These are phyloP conservation scores for Eustoma russellianum DNA, from an alignment of 257 asterid genomes.

Conservation along the genomic window DNA sequence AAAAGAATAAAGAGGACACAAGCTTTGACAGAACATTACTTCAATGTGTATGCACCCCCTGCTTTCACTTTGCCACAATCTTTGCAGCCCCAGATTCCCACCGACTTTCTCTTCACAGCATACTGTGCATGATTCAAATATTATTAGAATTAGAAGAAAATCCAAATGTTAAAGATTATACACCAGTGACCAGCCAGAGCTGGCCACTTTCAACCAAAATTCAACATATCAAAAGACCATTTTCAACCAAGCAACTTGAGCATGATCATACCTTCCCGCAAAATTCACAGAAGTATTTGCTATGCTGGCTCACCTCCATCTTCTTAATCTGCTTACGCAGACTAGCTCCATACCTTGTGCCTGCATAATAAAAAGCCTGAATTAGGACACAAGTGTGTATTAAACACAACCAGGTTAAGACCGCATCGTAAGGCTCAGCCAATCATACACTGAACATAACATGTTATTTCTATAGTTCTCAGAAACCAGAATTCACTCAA, in stretches of 20 bases:
- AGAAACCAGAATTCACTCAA: too few relatives aligned
- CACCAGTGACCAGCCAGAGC: too few relatives aligned
- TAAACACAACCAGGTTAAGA: too few relatives aligned
- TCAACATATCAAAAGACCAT: not conserved
- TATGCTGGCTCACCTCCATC: slow-evolving; percentile 46
- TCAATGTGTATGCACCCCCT: slow-evolving; percentile 43
- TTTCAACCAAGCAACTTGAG: too few relatives aligned
- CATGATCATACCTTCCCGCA: slow-evolving; percentile 40
- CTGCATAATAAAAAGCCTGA: slow-evolving; percentile 9
- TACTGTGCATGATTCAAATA: slow-evolving; percentile 14
- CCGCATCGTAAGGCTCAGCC: too few relatives aligned
- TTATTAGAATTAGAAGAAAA: not conserved
- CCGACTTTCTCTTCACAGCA: slow-evolving; percentile 40
- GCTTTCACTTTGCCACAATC: slow-evolving; percentile 48
- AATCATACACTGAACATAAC: too few relatives aligned
- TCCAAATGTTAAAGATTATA: not conserved
- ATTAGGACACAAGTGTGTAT: too few relatives aligned
- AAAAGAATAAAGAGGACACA: too few relatives aligned
- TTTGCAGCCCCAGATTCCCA: slow-evolving; percentile 46
- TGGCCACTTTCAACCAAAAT: not conserved
- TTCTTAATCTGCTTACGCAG: slow-evolving; percentile 43
- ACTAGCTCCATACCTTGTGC: slow-evolving; percentile 45
- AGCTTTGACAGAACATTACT: slow-evolving; percentile 10
- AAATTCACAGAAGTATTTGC: slow-evolving; percentile 35
- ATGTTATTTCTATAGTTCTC: too few relatives aligned